A percentile compares a stretch with the other conserved stretches of the same genome.
phyloP scores from a whole-genome alignment of 2,329 filamentous ascomycete species.

The Colletotrichum paranaense region DNA sequence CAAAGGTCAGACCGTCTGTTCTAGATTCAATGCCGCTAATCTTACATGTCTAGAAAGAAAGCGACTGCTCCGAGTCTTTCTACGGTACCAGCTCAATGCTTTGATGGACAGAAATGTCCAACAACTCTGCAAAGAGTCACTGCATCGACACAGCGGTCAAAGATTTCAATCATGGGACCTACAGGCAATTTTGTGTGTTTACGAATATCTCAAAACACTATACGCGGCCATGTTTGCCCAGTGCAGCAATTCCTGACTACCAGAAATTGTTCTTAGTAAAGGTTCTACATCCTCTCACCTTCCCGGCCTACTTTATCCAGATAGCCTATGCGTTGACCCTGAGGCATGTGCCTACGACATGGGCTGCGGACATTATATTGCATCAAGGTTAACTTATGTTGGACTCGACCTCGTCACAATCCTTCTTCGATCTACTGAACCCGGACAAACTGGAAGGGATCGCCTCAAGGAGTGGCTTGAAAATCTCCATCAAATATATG shows the following conservation, averaged over 20 bases:
- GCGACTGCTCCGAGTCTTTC: background rate
- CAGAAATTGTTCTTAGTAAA: background rate
- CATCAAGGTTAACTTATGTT: background rate
- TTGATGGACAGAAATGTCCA: background rate
- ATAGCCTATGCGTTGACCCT: background rate
- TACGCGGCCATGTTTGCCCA: background rate
- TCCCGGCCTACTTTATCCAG: background rate
- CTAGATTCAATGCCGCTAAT: background rate
- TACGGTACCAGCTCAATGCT: background rate
- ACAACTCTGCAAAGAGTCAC: background rate
- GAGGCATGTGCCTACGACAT: background rate
- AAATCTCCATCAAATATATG: rapidly evolving
- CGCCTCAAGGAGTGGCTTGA: background rate
- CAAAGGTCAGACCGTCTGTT: background rate
- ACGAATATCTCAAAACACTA: background rate
- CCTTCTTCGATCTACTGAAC: background rate
- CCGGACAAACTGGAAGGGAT: background rate
- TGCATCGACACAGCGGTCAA: background rate
- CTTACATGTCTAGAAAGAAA: background rate
- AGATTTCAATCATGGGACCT: background rate
- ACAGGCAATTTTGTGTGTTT: background rate
- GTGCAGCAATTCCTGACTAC: background rate
- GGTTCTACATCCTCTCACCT: background rate
- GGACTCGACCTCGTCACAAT: background rate
- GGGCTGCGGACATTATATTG: background rate